A percentile compares a stretch with the other conserved stretches of the same genome.
Evolutionary conservation across 1,284 basidiomycete genomes (phyloP).

Genomic region (Anthracocystis walkeri): DNA sequence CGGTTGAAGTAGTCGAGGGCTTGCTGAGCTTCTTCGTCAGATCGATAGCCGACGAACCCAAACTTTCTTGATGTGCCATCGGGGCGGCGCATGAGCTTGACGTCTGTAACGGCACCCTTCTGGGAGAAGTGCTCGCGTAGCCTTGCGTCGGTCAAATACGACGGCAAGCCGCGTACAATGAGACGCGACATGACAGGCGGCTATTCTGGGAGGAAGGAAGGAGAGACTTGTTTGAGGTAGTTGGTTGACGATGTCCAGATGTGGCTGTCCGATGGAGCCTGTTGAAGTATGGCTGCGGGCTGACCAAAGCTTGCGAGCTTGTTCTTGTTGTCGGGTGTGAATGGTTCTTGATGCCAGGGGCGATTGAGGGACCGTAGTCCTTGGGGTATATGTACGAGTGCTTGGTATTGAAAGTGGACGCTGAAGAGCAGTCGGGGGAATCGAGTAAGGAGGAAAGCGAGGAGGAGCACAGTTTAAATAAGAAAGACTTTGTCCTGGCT

Average conservation of each 20-base stretch:
- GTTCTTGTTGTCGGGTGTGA: background rate
- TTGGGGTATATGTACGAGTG: constrained; percentile 29
- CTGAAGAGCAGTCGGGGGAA: constrained; percentile 30
- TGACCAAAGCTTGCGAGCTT: constrained; percentile 9
- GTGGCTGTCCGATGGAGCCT: too few species aligned
- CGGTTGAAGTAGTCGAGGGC: constrained; percentile 87
- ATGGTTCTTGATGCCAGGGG: too few species aligned
- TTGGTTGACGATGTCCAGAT: background rate
- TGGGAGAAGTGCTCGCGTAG: constrained; percentile 78
- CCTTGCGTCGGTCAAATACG: constrained; percentile 77
- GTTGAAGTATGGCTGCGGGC: constrained; percentile 4
- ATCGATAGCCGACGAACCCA: constrained; percentile 91
- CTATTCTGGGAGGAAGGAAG: background rate
- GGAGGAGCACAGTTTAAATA: constrained; percentile 3
- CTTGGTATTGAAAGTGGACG: constrained; percentile 29
- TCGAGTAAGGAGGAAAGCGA: background rate
- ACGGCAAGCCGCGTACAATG: constrained; percentile 88
- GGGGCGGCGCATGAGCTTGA: constrained; percentile 82
- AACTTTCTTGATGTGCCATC: constrained; percentile 86
- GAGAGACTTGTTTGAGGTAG: background rate
- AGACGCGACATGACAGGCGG: constrained; percentile 78
- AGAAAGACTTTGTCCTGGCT: background rate
- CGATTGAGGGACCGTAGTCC: background rate
- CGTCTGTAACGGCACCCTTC: constrained; percentile 79
- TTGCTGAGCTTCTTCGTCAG: constrained; percentile 79